phyloP scores from a whole-genome alignment of 1,139 yeast species.

The Kurtzmaniella natalensis region DNA sequence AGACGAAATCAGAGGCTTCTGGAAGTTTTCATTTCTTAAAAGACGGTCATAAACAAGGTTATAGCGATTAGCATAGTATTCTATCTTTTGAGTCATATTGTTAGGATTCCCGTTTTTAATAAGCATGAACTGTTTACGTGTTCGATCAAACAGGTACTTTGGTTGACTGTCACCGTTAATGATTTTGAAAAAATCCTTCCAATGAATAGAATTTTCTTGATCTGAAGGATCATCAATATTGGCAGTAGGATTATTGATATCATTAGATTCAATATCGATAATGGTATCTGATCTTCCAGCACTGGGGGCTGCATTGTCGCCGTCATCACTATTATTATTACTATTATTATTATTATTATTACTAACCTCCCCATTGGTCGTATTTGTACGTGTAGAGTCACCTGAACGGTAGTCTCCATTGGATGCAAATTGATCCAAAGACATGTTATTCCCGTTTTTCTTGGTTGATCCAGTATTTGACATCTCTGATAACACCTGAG shows the following conservation, averaged over 20 bases:
- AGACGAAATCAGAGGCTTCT: constrained; percentile 41
- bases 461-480: constrained; percentile 16
- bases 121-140: constrained; percentile 60
- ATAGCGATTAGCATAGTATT: constrained; percentile 43
- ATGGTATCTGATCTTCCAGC: constrained; percentile 31
- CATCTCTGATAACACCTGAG: constrained; percentile 59
- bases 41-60: constrained; percentile 64
- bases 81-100: constrained; percentile 14
- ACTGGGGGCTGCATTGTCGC: constrained; percentile 19
- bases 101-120: constrained; percentile 11
- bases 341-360: constrained; percentile 11
- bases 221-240: constrained; percentile 30
- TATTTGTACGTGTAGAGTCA: constrained; percentile 27
- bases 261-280: constrained; percentile 19
- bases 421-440: constrained; percentile 1
- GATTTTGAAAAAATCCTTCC: constrained; percentile 71
- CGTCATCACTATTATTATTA: constrained; percentile 30
- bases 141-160: constrained; percentile 55
- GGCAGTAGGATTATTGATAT: constrained; percentile 9
- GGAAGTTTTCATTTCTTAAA: constrained; percentile 71
- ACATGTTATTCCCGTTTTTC: constrained; percentile 11
- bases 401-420: constrained; percentile 13
- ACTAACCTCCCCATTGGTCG: constrained; percentile 17
- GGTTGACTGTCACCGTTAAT: constrained; percentile 68
- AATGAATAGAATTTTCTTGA: constrained; percentile 38